Base-by-base conservation (phyloP, 495 filamentous ascomycete genomes). In the Aspergillus sclerotiicarbonarius region DNA sequence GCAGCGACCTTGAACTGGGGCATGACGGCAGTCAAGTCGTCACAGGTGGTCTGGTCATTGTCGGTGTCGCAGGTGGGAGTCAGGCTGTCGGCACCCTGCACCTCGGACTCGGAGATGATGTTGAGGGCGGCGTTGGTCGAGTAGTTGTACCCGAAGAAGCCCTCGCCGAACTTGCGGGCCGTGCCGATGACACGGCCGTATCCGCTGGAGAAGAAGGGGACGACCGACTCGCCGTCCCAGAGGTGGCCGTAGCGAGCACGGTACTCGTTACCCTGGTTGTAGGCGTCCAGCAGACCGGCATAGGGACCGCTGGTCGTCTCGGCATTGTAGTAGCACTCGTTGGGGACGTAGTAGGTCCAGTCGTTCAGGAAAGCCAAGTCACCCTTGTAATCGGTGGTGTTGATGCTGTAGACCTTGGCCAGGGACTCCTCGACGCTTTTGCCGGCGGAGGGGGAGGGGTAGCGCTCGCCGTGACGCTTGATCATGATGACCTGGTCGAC, bases 401-500 rank as follows among this genome's bases (percentile, higher is more conserved):
- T 50, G 47, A 25, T 25, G 8, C 8, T 16, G 47, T 50, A 50
- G 25, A 50, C 47, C 47, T 50, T 50, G 47, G 29, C 47, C 47
- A 50, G 25, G 25, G 47, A 16, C 12, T 15, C 21, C 13, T 50
- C 47, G 47, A 50, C 31, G 47, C 47, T 25, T 12, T 32, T 8
- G 29, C 47, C 47, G n/a, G 47, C 25, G 3, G 25, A 16, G 47
- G 47, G 47, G 25, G 47, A 50, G 10, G 47, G 47, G 29, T 50
- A 50, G 6, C 47, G 47, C 25, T 33, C 47, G 47, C 47, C 47
- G 47, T 50, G 47, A 8, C 47, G 25, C 29, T 50, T 33, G 29
- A 50, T 31, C 25, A 32, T 67, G 41, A 65, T 64, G 18, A 69
- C 64, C 57, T 69, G 66, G 37, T 69, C 66, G 20, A 69, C 64